phyloP scores from a whole-genome alignment of 148 eudicot genomes.

The Fagopyrum tataricum region DNA sequence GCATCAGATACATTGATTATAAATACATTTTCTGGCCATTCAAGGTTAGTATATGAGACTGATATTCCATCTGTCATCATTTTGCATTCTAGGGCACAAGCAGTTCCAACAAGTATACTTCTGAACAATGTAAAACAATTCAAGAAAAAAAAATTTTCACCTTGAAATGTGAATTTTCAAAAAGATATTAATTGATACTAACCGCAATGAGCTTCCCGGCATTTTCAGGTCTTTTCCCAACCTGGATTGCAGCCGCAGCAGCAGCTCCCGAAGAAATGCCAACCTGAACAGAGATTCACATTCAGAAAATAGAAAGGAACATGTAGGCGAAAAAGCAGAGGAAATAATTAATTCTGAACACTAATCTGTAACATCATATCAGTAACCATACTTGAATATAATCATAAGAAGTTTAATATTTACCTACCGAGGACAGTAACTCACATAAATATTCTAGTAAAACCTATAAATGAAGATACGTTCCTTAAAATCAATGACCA shows the following conservation, averaged over 20 bases:
- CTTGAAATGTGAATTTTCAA: background rate
- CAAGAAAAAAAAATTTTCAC: too few relatives aligned
- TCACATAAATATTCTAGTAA: background rate
- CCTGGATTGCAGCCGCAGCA: slow-evolving; percentile 76
- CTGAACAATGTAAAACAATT: too few relatives aligned
- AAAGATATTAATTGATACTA: slow-evolving; percentile 15
- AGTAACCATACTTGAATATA: background rate
- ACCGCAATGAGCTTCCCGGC: slow-evolving; percentile 96
- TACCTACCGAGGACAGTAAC: background rate
- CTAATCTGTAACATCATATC: background rate
- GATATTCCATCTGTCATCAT: too few relatives aligned
- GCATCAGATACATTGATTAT: too few relatives aligned
- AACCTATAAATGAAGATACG: background rate
- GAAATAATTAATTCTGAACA: background rate
- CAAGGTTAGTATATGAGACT: too few relatives aligned
- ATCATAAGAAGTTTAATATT: background rate
- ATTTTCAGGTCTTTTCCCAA: slow-evolving; percentile 95
- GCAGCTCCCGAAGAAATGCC: slow-evolving; percentile 99
- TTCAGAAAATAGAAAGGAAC: background rate
- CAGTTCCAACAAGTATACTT: too few relatives aligned
- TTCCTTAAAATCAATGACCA: background rate
- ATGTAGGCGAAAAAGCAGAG: background rate
- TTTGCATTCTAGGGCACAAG: too few relatives aligned
- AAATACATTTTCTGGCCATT: too few relatives aligned
- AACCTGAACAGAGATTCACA: slow-evolving; percentile 35